phyloP scores from a whole-genome alignment of 2,329 filamentous ascomycete genomes.

The Penicillium sp. region DNA sequence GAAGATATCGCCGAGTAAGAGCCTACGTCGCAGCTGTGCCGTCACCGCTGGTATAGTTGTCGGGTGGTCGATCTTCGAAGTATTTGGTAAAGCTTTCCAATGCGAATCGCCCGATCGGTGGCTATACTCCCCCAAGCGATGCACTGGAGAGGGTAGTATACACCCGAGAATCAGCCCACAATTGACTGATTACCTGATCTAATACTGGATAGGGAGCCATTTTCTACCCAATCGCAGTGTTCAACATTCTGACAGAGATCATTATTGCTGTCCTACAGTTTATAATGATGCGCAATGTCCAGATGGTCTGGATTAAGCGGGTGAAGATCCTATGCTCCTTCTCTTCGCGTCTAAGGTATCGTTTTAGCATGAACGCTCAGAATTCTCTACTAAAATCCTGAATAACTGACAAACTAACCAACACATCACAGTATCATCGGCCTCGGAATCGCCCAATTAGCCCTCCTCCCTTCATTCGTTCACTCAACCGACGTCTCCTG shows the following conservation, averaged over 20 bases:
- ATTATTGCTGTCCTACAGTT: constrained; percentile 23
- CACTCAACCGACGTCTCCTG: constrained; percentile 5
- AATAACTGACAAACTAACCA: not conserved
- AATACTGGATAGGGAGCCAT: not conserved
- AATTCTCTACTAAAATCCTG: not conserved
- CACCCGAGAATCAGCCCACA: not conserved
- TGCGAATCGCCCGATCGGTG: constrained; percentile 30
- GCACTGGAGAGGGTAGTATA: constrained; percentile 20
- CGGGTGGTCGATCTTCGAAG: constrained; percentile 30
- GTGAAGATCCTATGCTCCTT: constrained; percentile 33
- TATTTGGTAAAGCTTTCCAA: constrained; percentile 34
- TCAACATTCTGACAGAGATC: not conserved
- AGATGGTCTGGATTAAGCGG: constrained; percentile 27
- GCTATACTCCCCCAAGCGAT: constrained; percentile 28
- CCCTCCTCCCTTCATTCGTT: not conserved
- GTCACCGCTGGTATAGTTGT: constrained; percentile 12
- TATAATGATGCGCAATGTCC: constrained; percentile 35
- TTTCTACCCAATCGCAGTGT: not conserved
- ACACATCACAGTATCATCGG: not conserved
- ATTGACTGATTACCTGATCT: not conserved
- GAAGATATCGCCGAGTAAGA: constrained; percentile 27
- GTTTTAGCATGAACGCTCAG: not conserved
- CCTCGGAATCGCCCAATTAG: constrained; percentile 3
- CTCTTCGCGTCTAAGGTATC: constrained; percentile 25
- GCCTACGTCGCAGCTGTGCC: constrained; percentile 21